These are phyloP conservation scores for Crucihimalaya himalaica DNA, from an alignment of 345 rosid genomes.

Conservation along the genomic window DNA sequence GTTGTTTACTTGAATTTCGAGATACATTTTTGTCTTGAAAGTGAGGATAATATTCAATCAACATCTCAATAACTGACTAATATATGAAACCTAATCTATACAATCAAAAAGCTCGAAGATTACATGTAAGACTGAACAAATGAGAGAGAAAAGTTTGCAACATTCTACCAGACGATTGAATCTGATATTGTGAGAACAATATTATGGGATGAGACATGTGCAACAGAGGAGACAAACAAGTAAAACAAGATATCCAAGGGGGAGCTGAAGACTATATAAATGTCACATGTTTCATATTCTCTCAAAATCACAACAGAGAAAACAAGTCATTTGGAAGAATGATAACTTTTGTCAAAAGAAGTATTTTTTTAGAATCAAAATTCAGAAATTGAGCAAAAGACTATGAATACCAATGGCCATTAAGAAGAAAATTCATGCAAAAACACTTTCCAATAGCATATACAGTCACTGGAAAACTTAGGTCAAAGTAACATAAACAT, in stretches of 20 bases:
- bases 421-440: background rate
- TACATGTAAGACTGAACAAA: background rate
- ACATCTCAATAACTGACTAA: background rate
- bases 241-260: background rate
- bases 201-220: background rate
- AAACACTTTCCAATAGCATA: background rate
- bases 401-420: background rate
- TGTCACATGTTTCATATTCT: background rate
- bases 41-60: background rate
- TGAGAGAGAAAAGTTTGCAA: background rate
- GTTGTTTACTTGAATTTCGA: background rate
- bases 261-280: background rate
- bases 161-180: background rate
- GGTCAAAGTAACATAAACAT: background rate
- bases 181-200: background rate
- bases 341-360: background rate
- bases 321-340: background rate
- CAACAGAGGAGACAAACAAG: background rate
- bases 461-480: background rate
- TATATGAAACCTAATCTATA: background rate
- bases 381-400: background rate
- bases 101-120: background rate
- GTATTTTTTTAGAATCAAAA: background rate
- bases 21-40: background rate
- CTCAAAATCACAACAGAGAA: background rate